phyloP scores from a whole-genome alignment of 164 flowering plant genomes.

The Annona cherimola region DNA sequence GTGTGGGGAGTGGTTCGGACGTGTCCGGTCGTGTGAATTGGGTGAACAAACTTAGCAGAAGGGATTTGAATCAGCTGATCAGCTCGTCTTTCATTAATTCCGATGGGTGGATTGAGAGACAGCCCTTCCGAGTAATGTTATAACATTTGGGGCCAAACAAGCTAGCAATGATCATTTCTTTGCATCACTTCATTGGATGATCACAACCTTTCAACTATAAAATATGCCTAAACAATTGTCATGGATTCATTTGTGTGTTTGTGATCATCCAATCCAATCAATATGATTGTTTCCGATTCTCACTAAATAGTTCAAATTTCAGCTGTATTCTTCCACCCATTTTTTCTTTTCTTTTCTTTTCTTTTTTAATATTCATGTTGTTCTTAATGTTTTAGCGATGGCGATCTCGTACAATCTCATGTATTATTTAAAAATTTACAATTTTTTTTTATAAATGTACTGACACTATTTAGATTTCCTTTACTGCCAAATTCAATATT shows the following conservation, averaged over 20 bases:
- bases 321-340: too few species aligned
- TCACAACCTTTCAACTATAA: background rate
- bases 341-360: too few species aligned
- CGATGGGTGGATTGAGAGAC: background rate
- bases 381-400: too few species aligned
- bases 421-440: too few species aligned
- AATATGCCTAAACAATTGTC: background rate
- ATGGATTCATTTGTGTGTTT: background rate
- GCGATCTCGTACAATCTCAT: too few species aligned
- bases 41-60: background rate
- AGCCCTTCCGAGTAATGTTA: background rate
- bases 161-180: background rate
- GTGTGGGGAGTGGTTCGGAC: conserved; percentile 6
- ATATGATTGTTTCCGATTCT: background rate
- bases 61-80: background rate
- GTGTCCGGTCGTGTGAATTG: conserved; percentile 3
- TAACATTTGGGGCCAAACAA: background rate
- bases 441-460: too few species aligned
- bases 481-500: too few species aligned
- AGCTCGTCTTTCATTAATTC: conserved; percentile 2
- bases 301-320: too few species aligned
- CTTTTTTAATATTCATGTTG: too few species aligned
- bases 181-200: background rate
- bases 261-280: background rate
- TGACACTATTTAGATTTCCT: too few species aligned